These are phyloP conservation scores for Dimocarpus longan DNA, from an alignment of 345 rosid genomes.

Conservation along the genomic window DNA sequence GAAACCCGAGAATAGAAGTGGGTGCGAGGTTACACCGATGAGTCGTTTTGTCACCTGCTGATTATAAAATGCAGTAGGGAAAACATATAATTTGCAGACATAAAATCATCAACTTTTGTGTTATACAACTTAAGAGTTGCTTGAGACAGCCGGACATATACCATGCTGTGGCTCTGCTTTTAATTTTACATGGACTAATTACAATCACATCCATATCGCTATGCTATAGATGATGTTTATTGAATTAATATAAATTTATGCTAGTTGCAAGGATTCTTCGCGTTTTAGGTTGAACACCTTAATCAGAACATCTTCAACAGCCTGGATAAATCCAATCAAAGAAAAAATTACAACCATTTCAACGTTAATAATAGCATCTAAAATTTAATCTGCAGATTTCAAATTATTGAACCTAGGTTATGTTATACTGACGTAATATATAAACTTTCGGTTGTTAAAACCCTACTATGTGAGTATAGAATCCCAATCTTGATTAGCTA, in stretches of 20 bases:
- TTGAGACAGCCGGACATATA: no score
- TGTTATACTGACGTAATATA: no score
- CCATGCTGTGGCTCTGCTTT: neutral
- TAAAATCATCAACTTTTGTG: no score
- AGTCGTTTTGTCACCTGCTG: no score
- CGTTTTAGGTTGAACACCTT: constrained; percentile 81
- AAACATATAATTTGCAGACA: no score
- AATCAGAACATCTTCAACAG: constrained; percentile 71
- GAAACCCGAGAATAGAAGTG: no score
- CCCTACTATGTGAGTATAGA: no score
- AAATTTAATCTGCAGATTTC: neutral
- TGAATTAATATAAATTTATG: constrained; percentile 26
- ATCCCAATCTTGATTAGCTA: neutral
- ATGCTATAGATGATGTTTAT: neutral
- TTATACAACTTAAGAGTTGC: no score
- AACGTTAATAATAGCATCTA: neutral
- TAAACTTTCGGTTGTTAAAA: no score
- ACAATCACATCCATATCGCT: neutral
- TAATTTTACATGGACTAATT: constrained; percentile 1
- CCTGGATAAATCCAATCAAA: constrained; percentile 39
- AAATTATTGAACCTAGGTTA: neutral
- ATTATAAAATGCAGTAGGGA: no score
- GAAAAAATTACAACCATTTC: neutral
- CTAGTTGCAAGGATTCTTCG: constrained; percentile 67
- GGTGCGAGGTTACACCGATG: no score